These are phyloP conservation scores for Aureobasidium sp. DNA, from an alignment of 2,329 filamentous ascomycete species.

Conservation along the genomic window DNA sequence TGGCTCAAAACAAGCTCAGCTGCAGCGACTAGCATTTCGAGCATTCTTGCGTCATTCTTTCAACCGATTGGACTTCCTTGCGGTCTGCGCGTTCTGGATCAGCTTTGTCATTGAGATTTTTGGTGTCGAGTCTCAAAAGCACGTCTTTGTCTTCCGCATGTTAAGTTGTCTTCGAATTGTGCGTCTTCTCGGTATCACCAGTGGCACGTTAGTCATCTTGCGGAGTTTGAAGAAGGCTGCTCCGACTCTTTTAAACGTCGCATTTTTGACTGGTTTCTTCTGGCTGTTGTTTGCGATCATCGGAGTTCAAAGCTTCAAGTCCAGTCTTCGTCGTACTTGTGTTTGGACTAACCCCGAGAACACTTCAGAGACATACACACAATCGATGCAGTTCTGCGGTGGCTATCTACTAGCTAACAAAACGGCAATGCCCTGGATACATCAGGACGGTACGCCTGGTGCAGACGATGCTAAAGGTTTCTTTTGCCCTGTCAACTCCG, in stretches of 20 bases:
- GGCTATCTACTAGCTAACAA: slow-evolving; percentile 61
- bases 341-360: slow-evolving; percentile 45
- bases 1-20: slow-evolving; percentile 67
- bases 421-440: slow-evolving; percentile 51
- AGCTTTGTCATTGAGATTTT: slow-evolving; percentile 66
- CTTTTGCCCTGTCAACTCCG: slow-evolving; percentile 73
- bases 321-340: slow-evolving; percentile 41
- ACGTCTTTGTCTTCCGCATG: slow-evolving; percentile 92
- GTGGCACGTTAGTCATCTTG: slow-evolving; percentile 89
- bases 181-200: slow-evolving; percentile 81
- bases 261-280: slow-evolving; percentile 91
- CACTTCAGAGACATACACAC: slow-evolving; percentile 45
- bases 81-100: slow-evolving; percentile 92
- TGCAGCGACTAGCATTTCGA: slow-evolving; percentile 75
- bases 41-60: slow-evolving; percentile 93
- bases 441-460: slow-evolving; percentile 44
- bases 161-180: slow-evolving; percentile 89
- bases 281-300: slow-evolving; percentile 97
- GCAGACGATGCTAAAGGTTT: slow-evolving; percentile 65
- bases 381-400: slow-evolving; percentile 68
- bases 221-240: slow-evolving; percentile 93
- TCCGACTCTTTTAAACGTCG: slow-evolving; percentile 82
- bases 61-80: slow-evolving; percentile 89
- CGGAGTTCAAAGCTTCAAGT: slow-evolving; percentile 83
- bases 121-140: slow-evolving; percentile 58